Base-by-base conservation (phyloP, 139 green algal species). In the Trebouxia sp. region DNA sequence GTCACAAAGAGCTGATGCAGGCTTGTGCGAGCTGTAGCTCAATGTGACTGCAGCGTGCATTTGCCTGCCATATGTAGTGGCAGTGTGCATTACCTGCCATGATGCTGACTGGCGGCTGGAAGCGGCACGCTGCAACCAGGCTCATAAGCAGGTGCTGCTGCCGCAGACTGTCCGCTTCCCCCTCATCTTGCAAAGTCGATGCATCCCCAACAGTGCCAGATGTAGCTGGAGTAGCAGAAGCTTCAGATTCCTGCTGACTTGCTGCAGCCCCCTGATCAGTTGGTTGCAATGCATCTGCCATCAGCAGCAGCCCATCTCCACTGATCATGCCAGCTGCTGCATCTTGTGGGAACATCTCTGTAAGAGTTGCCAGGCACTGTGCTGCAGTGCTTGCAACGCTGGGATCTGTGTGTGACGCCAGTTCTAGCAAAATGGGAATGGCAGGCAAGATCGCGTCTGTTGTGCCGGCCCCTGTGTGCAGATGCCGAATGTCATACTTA, bases 311-410 rank as follows among this genome's bases (percentile, higher is more conserved):
- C 6, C 69, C 69, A 51, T 56, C 39, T 24, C 69, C 42, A 35
- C 69, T 77, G 39, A 77, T 22, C 15, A 77, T n/a, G 69, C 41
- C 69, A 7, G 41, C 69, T 39, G 69, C 69, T 35, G 41, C 43
- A 26, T 77, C 69, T 32, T 77, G n/a, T 20, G 69, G 41, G 24
- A 77, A 77, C 41, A 53, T 53, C 69, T 77, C 69, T 32, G 41
- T 53, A 20, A 39, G 43, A 26, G 42, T 53, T 1, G 41, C 69
- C 12, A 77, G 41, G 41, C 69, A 77, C 10, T 77, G 41, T 6
- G 41, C 69, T 26, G 69, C 41, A 26, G 41, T 53, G 41, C 42
- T 38, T 26, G 69, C 41, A 20, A 77, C 39, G 24, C 39, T n/a
- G 8, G 69, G 10, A 24, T 77, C 69, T n/a, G 42, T 5, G 24